A percentile compares a stretch with the other conserved stretches of the same genome.
These are phyloP conservation scores for Saturnispora sanitii DNA, from an alignment of 805 yeast species.

Conservation along the genomic window DNA sequence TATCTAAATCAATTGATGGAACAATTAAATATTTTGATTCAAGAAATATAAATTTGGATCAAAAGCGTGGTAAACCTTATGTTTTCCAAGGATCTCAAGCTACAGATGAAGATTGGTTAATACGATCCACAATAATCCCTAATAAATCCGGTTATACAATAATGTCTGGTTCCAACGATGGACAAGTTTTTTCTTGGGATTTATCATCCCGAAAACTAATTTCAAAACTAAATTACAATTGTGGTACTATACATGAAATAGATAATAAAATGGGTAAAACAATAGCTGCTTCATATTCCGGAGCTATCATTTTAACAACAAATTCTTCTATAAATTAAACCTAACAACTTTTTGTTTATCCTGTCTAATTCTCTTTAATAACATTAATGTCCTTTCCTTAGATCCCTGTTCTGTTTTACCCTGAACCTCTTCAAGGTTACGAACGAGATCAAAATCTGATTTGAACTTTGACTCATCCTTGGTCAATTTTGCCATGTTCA, in stretches of 20 bases:
- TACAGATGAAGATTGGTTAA: slow-evolving; percentile 40
- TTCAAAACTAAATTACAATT: slow-evolving; percentile 48
- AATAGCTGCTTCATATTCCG: slow-evolving; percentile 46
- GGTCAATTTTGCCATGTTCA: slow-evolving; percentile 21
- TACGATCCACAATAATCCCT: slow-evolving; percentile 37
- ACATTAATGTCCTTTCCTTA: slow-evolving; percentile 2
- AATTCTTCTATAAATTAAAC: slow-evolving; percentile 12
- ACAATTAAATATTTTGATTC: slow-evolving; percentile 50
- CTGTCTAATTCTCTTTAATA: slow-evolving; percentile 15
- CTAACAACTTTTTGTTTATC: slow-evolving; percentile 13
- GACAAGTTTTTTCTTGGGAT: slow-evolving; percentile 52
- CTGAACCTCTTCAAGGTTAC: slow-evolving; percentile 10
- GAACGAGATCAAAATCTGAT: slow-evolving; percentile 3
- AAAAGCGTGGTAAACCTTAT: slow-evolving; percentile 32
- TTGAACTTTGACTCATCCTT: slow-evolving; percentile 11
- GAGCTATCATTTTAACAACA: slow-evolving; percentile 38
- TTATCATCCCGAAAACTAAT: slow-evolving; percentile 37
- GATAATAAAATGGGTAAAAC: slow-evolving; percentile 34
- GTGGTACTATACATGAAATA: slow-evolving; percentile 52
- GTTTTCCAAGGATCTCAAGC: slow-evolving; percentile 50
- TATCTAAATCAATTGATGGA: slow-evolving; percentile 49
- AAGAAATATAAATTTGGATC: slow-evolving; percentile 26
- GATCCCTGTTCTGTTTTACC: slow-evolving; percentile 2
- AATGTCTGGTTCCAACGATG: slow-evolving; percentile 55
- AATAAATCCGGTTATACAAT: slow-evolving; percentile 28